Conservation (phyloP, 768 basidiomycete species). For the Mycena haematopus region DNA sequence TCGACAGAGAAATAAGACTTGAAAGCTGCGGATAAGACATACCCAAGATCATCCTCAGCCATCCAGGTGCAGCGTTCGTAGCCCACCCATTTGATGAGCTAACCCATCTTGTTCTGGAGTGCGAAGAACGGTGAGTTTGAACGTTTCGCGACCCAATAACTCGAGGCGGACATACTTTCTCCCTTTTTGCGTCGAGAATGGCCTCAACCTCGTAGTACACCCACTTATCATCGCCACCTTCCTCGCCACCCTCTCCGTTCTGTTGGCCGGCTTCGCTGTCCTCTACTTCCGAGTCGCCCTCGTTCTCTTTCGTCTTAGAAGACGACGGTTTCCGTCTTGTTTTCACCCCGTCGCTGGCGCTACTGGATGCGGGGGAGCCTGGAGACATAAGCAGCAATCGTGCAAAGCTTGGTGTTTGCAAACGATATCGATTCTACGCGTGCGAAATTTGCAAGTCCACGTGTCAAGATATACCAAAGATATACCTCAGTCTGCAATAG, state of each 20-base stretch:
- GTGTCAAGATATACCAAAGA: too few species aligned
- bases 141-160: constrained; percentile 29
- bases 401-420: constrained; percentile 5
- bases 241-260: constrained; percentile 45
- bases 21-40: constrained; percentile 8
- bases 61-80: constrained; percentile 88
- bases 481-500: constrained; percentile 34
- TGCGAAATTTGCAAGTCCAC: constrained; percentile 2
- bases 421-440: neutral
- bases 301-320: constrained; percentile 30
- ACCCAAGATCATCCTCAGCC: constrained; percentile 74
- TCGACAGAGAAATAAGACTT: constrained; percentile 4
- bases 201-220: constrained; percentile 84
- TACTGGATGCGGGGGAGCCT: constrained; percentile 34
- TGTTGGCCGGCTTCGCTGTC: constrained; percentile 36
- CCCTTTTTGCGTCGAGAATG: constrained; percentile 73
- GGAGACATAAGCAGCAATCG: constrained; percentile 39
- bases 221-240: too few species aligned
- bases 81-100: constrained; percentile 82
- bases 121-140: constrained; percentile 18
- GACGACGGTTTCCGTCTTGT: constrained; percentile 29
- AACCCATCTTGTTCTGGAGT: constrained; percentile 69
- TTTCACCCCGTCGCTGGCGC: constrained; percentile 35
- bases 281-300: constrained; percentile 36
- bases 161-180: constrained; percentile 44